These are phyloP conservation scores for Lipomyces oligophaga DNA, from an alignment of 805 yeast species.

Conservation along the genomic window DNA sequence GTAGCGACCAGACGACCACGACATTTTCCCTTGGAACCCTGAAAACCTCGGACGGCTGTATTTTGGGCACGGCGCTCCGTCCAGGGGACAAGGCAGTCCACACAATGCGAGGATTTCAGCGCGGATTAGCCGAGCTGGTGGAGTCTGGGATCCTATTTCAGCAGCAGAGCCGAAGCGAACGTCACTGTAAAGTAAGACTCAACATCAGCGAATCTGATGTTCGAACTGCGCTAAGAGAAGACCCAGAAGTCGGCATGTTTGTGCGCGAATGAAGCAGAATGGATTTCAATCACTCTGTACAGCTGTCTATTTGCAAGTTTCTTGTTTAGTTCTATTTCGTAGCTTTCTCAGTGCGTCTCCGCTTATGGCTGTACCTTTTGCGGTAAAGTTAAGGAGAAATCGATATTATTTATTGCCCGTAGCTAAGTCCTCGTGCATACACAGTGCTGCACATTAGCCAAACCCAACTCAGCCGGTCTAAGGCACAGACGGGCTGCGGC, in stretches of 20 bases:
- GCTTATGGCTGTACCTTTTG: not conserved
- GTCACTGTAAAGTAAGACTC: constrained; percentile 60
- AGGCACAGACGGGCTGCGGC: not conserved
- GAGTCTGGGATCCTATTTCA: constrained; percentile 75
- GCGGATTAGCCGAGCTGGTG: constrained; percentile 60
- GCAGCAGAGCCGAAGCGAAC: constrained; percentile 65
- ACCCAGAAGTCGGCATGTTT: constrained; percentile 21
- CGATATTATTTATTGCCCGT: not conserved
- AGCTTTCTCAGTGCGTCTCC: too few species aligned
- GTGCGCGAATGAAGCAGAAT: constrained; percentile 8
- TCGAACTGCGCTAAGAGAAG: constrained; percentile 46
- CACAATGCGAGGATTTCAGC: constrained; percentile 57
- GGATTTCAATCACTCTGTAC: not conserved
- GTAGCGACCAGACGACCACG: constrained; percentile 42
- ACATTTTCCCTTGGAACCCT: constrained; percentile 23
- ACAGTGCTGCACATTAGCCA: not conserved
- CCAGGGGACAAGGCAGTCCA: constrained; percentile 41
- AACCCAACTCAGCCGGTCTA: not conserved
- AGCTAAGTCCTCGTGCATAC: not conserved
- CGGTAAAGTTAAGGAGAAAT: not conserved
- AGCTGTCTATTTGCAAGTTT: too few species aligned
- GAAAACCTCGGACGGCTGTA: too few species aligned
- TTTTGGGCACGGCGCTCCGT: constrained; percentile 31
- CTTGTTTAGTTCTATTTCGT: too few species aligned
- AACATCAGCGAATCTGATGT: constrained; percentile 71